Conservation (phyloP, 305 asterid genomes). For the Nicotiana rustica region DNA sequence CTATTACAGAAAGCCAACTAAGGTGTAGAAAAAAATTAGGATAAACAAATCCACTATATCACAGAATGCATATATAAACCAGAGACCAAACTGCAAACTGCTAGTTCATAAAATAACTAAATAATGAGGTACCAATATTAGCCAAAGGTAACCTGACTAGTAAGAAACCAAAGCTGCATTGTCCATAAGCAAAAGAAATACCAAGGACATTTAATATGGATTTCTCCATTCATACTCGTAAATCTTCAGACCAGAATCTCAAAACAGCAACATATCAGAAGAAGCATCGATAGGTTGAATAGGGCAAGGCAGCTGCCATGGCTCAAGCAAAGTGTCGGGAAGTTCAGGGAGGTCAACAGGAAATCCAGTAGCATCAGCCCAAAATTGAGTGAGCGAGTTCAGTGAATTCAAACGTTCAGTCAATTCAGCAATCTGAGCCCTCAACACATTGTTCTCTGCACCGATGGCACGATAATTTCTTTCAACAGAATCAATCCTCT, state of each 20-base stretch:
- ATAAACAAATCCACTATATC: not conserved
- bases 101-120: not conserved
- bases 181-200: not conserved
- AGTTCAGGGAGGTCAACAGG: conserved; percentile 53
- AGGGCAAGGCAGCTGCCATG: conserved; percentile 67
- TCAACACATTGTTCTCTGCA: conserved; percentile 56
- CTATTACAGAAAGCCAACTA: too few species aligned
- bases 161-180: not conserved
- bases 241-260: conserved; percentile 13
- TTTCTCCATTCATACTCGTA: not conserved
- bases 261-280: conserved; percentile 46
- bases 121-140: not conserved
- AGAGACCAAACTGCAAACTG: not conserved
- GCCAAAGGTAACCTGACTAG: not conserved
- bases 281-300: conserved; percentile 53
- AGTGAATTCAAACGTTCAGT: conserved; percentile 56
- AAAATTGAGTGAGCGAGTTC: conserved; percentile 48
- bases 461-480: conserved; percentile 45
- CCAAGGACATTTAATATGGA: not conserved
- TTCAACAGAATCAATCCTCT: conserved; percentile 44
- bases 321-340: conserved; percentile 52
- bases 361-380: conserved; percentile 49
- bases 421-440: conserved; percentile 62
- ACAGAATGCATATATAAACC: not conserved
- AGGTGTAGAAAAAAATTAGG: not conserved